A percentile compares a stretch with the other conserved stretches of the same genome.
Evolutionary conservation across 352 stramenopile species (phyloP).

Genomic region (Pythium sukuiense): DNA sequence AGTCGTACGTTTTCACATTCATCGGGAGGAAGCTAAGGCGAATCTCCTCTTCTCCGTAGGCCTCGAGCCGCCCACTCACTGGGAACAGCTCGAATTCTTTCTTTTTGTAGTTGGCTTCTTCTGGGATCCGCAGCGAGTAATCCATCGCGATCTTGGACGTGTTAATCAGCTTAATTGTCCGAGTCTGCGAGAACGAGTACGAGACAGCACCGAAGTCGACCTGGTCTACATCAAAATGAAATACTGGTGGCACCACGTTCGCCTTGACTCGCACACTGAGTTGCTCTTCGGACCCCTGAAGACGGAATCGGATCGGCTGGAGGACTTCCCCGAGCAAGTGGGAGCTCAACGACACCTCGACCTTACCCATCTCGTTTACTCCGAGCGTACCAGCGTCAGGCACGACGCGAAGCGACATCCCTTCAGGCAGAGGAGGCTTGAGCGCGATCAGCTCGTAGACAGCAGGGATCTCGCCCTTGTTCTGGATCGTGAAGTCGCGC

Average conservation of each 20-base stretch:
- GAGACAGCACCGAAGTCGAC: slow-evolving; percentile 92
- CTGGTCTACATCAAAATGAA: slow-evolving; percentile 89
- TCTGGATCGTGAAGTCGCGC: slow-evolving; percentile 91
- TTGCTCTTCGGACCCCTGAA: slow-evolving; percentile 88
- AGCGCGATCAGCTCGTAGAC: slow-evolving; percentile 66
- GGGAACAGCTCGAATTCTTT: slow-evolving; percentile 91
- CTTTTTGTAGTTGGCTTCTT: slow-evolving; percentile 90
- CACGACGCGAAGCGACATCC: slow-evolving; percentile 42
- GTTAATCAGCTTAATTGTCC: slow-evolving; percentile 86
- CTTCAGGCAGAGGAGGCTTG: slow-evolving; percentile 30
- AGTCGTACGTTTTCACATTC: slow-evolving; percentile 92
- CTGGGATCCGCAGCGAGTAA: slow-evolving; percentile 88
- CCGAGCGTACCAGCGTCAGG: slow-evolving; percentile 56
- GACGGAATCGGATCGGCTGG: slow-evolving; percentile 77
- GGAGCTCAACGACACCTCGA: slow-evolving; percentile 88
- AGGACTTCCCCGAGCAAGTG: slow-evolving; percentile 87
- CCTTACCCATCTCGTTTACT: slow-evolving; percentile 79
- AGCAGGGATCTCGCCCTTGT: slow-evolving; percentile 93
- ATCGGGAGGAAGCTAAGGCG: slow-evolving; percentile 83
- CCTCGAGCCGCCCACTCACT: slow-evolving; percentile 63
- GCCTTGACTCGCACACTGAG: slow-evolving; percentile 86
- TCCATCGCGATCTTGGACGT: slow-evolving; percentile 93
- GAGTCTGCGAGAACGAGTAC: slow-evolving; percentile 88
- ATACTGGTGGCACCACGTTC: slow-evolving; percentile 91
- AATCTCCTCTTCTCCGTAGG: slow-evolving; percentile 85